phyloP scores from a whole-genome alignment of 331 rosid genomes.

The Prunus yedoensis region DNA sequence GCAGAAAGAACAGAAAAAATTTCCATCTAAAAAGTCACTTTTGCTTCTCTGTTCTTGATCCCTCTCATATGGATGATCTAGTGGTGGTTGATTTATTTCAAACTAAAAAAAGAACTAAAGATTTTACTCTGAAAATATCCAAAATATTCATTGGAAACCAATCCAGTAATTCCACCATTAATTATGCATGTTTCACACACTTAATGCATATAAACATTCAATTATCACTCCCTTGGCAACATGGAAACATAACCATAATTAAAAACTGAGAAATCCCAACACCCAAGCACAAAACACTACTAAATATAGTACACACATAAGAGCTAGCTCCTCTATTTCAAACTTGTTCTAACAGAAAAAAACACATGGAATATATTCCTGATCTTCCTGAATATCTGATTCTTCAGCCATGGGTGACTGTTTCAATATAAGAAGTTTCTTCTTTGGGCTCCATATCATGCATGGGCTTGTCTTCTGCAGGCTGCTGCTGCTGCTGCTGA shows the following conservation, averaged over 20 bases:
- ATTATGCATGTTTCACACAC: not conserved
- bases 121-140: too few species aligned
- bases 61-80: too few species aligned
- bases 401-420: slow-evolving; percentile 13
- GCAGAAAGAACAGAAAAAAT: too few species aligned
- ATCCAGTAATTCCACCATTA: not conserved
- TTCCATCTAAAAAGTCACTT: too few species aligned
- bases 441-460: slow-evolving; percentile 1
- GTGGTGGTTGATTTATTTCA: too few species aligned
- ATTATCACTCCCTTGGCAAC: not conserved
- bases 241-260: not conserved
- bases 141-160: too few species aligned
- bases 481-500: not conserved
- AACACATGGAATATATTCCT: not conserved
- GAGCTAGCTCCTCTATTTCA: not conserved
- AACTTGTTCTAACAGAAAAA: not conserved
- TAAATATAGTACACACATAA: not conserved
- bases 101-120: too few species aligned
- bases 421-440: not conserved
- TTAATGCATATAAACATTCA: not conserved
- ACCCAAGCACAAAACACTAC: not conserved
- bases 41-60: too few species aligned
- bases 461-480: not conserved
- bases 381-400: not conserved
- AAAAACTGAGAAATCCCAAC: not conserved